These are phyloP conservation scores for Amanita pallidorosea DNA, from an alignment of 768 basidiomycete species.

Conservation along the genomic window DNA sequence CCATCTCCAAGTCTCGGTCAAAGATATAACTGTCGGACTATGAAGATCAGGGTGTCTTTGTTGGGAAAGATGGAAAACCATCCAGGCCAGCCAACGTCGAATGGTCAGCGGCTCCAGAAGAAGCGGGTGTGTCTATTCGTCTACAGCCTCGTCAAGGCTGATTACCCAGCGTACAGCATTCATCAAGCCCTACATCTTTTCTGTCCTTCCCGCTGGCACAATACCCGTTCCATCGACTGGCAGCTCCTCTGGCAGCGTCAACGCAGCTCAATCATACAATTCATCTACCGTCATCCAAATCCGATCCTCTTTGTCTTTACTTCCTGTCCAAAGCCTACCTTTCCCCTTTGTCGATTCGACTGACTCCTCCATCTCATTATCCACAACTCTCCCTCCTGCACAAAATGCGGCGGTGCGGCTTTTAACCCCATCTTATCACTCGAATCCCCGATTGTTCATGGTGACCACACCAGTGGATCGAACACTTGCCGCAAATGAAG, in stretches of 20 bases:
- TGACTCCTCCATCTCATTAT: slow-evolving; percentile 11
- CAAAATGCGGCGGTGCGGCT: slow-evolving; percentile 49
- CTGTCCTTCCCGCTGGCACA: slow-evolving; percentile 61
- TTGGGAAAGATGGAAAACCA: slow-evolving; percentile 49
- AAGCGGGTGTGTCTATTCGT: slow-evolving; percentile 25
- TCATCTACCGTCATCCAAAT: slow-evolving; percentile 58
- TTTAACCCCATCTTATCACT: slow-evolving; percentile 42
- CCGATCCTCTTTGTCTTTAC: slow-evolving; percentile 57
- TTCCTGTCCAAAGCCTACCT: slow-evolving; percentile 47
- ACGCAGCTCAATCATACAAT: slow-evolving; percentile 33
- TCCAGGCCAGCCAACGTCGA: slow-evolving; percentile 40
- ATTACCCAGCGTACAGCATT: slow-evolving; percentile 34
- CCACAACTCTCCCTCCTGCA: slow-evolving; percentile 12
- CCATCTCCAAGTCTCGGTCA: not conserved
- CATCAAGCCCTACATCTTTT: slow-evolving; percentile 68
- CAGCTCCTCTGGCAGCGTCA: slow-evolving; percentile 24
- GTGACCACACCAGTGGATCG: slow-evolving; percentile 71
- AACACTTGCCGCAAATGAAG: slow-evolving; percentile 50
- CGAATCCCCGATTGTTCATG: slow-evolving; percentile 48
- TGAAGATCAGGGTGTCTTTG: slow-evolving; percentile 57
- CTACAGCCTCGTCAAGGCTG: not conserved
- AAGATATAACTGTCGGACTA: slow-evolving; percentile 1
- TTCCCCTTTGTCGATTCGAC: slow-evolving; percentile 44
- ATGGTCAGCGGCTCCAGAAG: slow-evolving; percentile 79
- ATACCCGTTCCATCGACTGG: slow-evolving; percentile 23